Base-by-base conservation (phyloP, 805 yeast species). In the Yarrowia osloensis region DNA sequence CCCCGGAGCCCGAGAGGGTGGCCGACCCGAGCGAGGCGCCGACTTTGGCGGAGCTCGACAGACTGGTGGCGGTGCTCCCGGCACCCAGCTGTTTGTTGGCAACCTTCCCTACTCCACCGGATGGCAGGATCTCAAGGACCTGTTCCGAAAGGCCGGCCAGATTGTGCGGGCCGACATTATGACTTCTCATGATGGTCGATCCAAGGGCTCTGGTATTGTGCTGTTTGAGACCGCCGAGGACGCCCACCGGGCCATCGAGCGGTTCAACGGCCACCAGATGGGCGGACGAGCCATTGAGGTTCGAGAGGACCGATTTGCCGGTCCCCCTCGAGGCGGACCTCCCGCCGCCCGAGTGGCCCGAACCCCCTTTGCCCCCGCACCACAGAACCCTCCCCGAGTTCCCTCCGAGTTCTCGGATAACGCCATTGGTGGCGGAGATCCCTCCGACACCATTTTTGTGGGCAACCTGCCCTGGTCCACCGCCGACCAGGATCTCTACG, bases 391-490 rank as follows among this genome's bases (percentile, higher is more conserved):
- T 26, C 67, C 57, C 46, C 68, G 59, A n/a, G 72, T 66, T 22
- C 69, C 73, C 17, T 73, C 71, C 42, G 86, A 81, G 9, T 90
- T 91, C 76, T 85, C 92, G 15, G 85, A 82, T 55, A 88, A 86
- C 67, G 92, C 89, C 49, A 72, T 75, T 9, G 90, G 88, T 1
- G 79, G 81, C 52, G 91, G 91, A 49, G 83, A 79, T 44, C 86
- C 85, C 61, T 87, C 86, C 61, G 84, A 81, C 37, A 81, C 84
- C 24, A 83, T 94, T 52, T 89, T 79, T 74, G 92, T 89, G 24
- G 83, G 82, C 52, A 94, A 94, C 79, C 81, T 94, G 74, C 98
- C 98, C 33, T 91, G 85, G 82, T 88, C 92, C 65, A 93, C 98
- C n/a, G 85, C 91, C 35, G 87, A 88, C 71, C 87, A 88, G 68